Evolutionary conservation across 306 rosid species (phyloP), one percentile per base, ranked within the genome.

Genomic region (Cyclanthera cordifolia): DNA sequence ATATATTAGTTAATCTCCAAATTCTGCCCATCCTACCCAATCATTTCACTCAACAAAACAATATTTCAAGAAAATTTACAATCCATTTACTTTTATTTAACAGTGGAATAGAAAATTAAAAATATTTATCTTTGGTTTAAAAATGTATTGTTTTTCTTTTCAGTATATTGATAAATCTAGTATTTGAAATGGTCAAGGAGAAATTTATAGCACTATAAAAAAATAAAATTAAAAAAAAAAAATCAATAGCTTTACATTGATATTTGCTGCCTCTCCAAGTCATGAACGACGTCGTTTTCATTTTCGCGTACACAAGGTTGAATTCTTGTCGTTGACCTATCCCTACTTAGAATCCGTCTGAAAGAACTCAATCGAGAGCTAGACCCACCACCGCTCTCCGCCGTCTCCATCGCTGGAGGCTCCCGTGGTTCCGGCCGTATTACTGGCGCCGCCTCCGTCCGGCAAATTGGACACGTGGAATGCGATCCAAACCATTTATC

Each of bases 401-500:
- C 20, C 4, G 0, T 64, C 73, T 50, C 85, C 68, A 30, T 24
- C 25, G 48, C 81, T 27, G 27, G 69, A 13, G 53, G 45, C 68
- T 66, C 39, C 24, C 73, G 46, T 0, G 32, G 69, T 12, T 57
- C 80, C 0, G 53, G 49, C 47, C 11, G 51, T 32, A 64, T 60
- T 70, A 1, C 11, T 3, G 81, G 83, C 45, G 76, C 75, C 9
- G 71, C 74, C 24, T 54, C 74, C 3, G 66, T 55, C 34, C 74
- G 53, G 16, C 74, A 70, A 32, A 54, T 70, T 6, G 88, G 88
- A 27, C 91, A 83, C 6, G 86, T 79, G 54, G 74, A 73, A 71
- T 81, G 76, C 3, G 86, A 77, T 20, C 58, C 24, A 19, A 86
- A 73, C 88, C 85, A 83, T 65, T 50, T 64, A 41, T 86, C 91